Evolutionary conservation across 352 stramenopile genomes (phyloP).

Genomic region (Pythium sp.): DNA sequence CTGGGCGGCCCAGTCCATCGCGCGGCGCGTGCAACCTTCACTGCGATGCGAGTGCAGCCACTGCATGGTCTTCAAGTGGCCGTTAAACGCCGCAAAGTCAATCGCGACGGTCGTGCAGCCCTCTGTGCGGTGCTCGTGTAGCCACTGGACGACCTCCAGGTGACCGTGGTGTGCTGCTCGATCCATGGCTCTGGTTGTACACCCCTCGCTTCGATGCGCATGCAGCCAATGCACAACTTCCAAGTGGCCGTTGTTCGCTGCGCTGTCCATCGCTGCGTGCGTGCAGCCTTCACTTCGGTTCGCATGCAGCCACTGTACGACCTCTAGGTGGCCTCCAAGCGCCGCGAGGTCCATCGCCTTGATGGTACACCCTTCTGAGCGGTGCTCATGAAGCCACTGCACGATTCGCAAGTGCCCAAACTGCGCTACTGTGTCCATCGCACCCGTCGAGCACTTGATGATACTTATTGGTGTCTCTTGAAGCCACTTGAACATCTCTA

Average conservation of each 20-base stretch:
- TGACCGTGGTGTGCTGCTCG: neutral
- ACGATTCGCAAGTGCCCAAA: neutral
- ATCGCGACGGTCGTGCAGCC: slow-evolving; percentile 3
- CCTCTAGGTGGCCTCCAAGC: neutral
- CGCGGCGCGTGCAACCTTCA: slow-evolving; percentile 1
- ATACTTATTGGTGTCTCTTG: neutral
- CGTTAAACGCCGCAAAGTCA: neutral
- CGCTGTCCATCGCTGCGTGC: neutral
- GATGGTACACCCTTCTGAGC: neutral
- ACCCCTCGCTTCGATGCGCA: neutral
- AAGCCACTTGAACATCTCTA: slow-evolving; percentile 2
- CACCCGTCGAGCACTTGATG: neutral
- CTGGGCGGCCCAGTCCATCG: slow-evolving; percentile 5
- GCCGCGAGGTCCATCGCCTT: neutral
- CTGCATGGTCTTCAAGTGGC: slow-evolving; percentile 2
- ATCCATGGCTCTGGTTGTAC: slow-evolving; percentile 1
- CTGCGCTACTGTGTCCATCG: neutral
- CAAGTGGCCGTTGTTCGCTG: neutral
- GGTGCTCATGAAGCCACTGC: neutral
- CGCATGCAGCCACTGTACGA: slow-evolving; percentile 2
- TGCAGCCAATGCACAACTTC: neutral
- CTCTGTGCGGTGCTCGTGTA: slow-evolving; percentile 5
- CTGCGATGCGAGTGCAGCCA: slow-evolving; percentile 6
- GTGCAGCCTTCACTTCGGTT: neutral
- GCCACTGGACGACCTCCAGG: slow-evolving; percentile 2